Percentiles rank a stretch among this genome's conserved stretches.
These are phyloP conservation scores for Oryza coarctata DNA, from an alignment of 176 grass and related monocot genomes.

Conservation along the genomic window DNA sequence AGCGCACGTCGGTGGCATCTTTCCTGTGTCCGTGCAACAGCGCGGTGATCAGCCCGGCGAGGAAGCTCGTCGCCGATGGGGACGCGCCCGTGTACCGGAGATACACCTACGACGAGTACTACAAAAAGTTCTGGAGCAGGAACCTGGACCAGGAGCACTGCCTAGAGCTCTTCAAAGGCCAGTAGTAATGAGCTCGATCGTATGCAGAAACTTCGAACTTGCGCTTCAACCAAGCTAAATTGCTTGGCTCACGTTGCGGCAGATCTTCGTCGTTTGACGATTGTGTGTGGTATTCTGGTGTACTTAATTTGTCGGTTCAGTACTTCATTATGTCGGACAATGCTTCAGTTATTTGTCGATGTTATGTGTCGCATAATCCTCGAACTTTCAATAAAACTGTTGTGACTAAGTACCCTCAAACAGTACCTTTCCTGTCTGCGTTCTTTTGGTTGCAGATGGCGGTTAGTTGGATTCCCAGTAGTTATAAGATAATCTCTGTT, in stretches of 20 bases:
- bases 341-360: background rate
- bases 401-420: too few species aligned
- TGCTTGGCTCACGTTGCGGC: background rate
- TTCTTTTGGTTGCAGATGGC: too few species aligned
- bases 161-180: slow-evolving; percentile 58
- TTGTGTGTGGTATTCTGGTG: background rate
- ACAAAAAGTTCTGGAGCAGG: slow-evolving; percentile 78
- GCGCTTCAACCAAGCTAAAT: background rate
- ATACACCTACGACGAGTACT: slow-evolving; percentile 82
- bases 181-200: background rate
- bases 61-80: slow-evolving; percentile 30
- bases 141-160: slow-evolving; percentile 88
- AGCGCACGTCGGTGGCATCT: slow-evolving; percentile 86
- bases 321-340: background rate
- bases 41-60: slow-evolving; percentile 62
- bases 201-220: background rate
- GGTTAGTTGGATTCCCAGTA: too few species aligned
- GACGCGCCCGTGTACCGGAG: slow-evolving; percentile 40
- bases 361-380: background rate
- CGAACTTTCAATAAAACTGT: too few species aligned
- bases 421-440: too few species aligned
- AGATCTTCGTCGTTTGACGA: background rate
- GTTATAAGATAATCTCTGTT: too few species aligned
- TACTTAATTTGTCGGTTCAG: background rate
- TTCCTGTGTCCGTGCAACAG: slow-evolving; percentile 90